Evolutionary conservation across 1,284 basidiomycete species (phyloP).

Genomic region (Entoloma clypeatum): DNA sequence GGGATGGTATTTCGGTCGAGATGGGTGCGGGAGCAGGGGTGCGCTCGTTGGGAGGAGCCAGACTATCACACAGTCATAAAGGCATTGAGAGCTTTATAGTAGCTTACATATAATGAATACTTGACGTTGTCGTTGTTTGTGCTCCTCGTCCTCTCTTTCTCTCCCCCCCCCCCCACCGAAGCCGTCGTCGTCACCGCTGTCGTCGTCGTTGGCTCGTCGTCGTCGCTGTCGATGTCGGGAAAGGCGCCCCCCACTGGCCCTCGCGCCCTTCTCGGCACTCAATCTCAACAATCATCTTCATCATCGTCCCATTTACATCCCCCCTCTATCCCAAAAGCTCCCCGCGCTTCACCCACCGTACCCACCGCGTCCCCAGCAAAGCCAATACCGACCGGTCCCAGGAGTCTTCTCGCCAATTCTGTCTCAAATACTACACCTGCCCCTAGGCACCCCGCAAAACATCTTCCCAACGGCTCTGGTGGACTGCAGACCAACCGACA

Average conservation of each 20-base stretch:
- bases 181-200: neutral
- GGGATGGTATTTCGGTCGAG: constrained; percentile 23
- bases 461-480: constrained; percentile 24
- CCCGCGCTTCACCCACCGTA: constrained; percentile 22
- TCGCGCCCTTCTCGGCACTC: constrained; percentile 53
- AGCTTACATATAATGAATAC: neutral
- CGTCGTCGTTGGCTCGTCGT: neutral
- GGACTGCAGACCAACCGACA: constrained; percentile 27
- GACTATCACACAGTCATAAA: constrained; percentile 28
- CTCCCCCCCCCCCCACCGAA: neutral
- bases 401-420: constrained; percentile 41
- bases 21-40: constrained; percentile 36
- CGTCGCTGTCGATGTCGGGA: constrained; percentile 53
- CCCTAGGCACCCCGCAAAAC: constrained; percentile 27
- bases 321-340: constrained; percentile 24
- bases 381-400: constrained; percentile 55
- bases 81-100: constrained; percentile 23
- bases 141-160: neutral
- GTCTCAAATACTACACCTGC: constrained; percentile 25
- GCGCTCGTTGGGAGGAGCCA: constrained; percentile 33
- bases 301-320: constrained; percentile 28
- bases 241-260: constrained; percentile 72
- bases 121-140: constrained; percentile 1
- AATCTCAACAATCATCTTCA: constrained; percentile 23
- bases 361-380: constrained; percentile 22